phyloP scores from a whole-genome alignment of 306 rosid genomes.

The Leucaena leucocephala region DNA sequence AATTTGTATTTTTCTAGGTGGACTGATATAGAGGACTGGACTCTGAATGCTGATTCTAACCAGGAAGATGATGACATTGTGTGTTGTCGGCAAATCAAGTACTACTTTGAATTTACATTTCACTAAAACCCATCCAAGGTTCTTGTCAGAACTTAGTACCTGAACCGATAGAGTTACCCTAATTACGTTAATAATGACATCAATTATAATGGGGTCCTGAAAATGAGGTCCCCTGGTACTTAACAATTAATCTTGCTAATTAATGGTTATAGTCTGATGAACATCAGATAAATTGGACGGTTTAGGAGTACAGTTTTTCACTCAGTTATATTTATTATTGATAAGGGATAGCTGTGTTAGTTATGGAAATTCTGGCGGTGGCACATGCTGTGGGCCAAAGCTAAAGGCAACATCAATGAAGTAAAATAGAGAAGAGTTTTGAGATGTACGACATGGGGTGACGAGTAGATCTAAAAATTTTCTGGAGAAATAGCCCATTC shows the following conservation, averaged over 20 bases:
- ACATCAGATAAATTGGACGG: conserved; percentile 18
- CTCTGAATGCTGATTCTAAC: conserved; percentile 18
- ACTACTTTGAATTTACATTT: conserved; percentile 36
- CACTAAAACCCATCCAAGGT: conserved; percentile 41
- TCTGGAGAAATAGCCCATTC: conserved; percentile 37
- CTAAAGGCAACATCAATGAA: conserved; percentile 18
- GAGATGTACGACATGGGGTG: conserved; percentile 29
- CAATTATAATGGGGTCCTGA: conserved; percentile 20
- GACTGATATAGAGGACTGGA: conserved; percentile 35
- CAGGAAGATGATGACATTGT: conserved; percentile 16
- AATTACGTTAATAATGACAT: conserved; percentile 33
- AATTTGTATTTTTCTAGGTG: conserved; percentile 46
- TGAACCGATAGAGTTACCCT: background rate
- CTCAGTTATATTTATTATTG: background rate
- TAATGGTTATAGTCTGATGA: conserved; percentile 21
- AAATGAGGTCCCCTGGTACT: conserved; percentile 31
- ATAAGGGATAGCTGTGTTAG: conserved; percentile 11
- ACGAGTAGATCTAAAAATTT: conserved; percentile 41
- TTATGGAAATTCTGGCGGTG: conserved; percentile 8
- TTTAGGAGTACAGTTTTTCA: conserved; percentile 23
- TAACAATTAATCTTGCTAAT: conserved; percentile 24
- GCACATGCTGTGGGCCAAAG: conserved; percentile 61
- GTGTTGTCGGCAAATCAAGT: conserved; percentile 21
- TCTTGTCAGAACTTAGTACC: conserved; percentile 43
- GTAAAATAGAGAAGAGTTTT: conserved; percentile 12